These are phyloP conservation scores for Halophytophthora batemanensis DNA, from an alignment of 352 stramenopile genomes.

Conservation along the genomic window DNA sequence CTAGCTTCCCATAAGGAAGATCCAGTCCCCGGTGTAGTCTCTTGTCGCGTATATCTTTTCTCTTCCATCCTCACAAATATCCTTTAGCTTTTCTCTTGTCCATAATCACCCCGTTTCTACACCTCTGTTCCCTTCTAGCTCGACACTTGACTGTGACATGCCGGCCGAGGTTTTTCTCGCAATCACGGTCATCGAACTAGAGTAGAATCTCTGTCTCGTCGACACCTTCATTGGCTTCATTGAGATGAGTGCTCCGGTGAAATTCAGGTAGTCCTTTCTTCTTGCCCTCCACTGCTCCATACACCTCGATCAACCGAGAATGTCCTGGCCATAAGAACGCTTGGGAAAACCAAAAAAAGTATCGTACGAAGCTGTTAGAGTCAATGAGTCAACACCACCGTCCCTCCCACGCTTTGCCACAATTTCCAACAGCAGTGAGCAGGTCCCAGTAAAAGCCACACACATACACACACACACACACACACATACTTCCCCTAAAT, in stretches of 20 bases:
- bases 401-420: background rate
- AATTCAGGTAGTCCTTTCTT: background rate
- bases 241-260: background rate
- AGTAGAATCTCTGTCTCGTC: slow-evolving; percentile 1
- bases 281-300: background rate
- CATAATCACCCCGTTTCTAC: no score
- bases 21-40: no score
- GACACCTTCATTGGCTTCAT: background rate
- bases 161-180: no score
- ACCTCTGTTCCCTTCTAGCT: no score
- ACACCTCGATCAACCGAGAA: background rate
- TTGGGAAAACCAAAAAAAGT: background rate
- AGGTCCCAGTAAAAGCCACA: background rate
- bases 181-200: background rate
- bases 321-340: background rate
- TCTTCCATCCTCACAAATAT: no score
- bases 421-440: background rate
- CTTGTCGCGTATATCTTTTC: no score
- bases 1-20: no score
- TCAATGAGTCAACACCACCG: background rate
- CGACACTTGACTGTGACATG: no score
- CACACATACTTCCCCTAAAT: background rate
- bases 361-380: background rate
- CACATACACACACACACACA: no score
- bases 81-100: no score